These are phyloP conservation scores for Podospora anserina DNA, from an alignment of 495 filamentous ascomycete genomes.

Conservation along the genomic window DNA sequence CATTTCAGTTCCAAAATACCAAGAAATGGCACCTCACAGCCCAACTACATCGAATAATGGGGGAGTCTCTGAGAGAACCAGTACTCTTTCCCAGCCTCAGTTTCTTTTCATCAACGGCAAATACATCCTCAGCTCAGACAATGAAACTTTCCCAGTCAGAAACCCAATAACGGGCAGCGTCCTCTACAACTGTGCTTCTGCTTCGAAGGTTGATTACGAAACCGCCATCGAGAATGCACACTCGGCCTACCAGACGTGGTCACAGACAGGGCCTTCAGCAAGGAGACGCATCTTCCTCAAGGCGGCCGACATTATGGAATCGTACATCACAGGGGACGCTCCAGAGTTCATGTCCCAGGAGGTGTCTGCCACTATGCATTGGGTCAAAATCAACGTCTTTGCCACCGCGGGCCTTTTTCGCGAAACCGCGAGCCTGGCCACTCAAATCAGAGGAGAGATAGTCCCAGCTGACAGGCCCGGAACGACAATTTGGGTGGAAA, in stretches of 20 bases:
- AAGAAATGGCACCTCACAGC: constrained; percentile 7
- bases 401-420: constrained; percentile 52
- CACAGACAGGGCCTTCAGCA: constrained; percentile 51
- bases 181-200: constrained; percentile 57
- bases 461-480: constrained; percentile 32
- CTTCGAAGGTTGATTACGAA: constrained; percentile 56
- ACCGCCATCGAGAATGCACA: constrained; percentile 58
- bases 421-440: constrained; percentile 59
- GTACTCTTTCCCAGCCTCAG: constrained; percentile 21
- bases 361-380: constrained; percentile 36
- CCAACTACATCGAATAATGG: not conserved
- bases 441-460: constrained; percentile 39
- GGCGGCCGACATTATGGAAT: constrained; percentile 61
- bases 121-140: constrained; percentile 48
- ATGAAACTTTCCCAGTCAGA: constrained; percentile 58
- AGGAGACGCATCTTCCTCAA: constrained; percentile 65
- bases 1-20: not conserved
- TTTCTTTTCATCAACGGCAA: constrained; percentile 62
- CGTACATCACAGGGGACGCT: constrained; percentile 61
- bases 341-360: constrained; percentile 44
- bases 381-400: constrained; percentile 51
- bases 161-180: constrained; percentile 56
- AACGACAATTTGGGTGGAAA: constrained; percentile 30
- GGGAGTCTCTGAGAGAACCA: not conserved
- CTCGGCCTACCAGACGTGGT: constrained; percentile 64